These are phyloP conservation scores for Penicillium sp. DNA, from an alignment of 2,329 filamentous ascomycete species.

Conservation along the genomic window DNA sequence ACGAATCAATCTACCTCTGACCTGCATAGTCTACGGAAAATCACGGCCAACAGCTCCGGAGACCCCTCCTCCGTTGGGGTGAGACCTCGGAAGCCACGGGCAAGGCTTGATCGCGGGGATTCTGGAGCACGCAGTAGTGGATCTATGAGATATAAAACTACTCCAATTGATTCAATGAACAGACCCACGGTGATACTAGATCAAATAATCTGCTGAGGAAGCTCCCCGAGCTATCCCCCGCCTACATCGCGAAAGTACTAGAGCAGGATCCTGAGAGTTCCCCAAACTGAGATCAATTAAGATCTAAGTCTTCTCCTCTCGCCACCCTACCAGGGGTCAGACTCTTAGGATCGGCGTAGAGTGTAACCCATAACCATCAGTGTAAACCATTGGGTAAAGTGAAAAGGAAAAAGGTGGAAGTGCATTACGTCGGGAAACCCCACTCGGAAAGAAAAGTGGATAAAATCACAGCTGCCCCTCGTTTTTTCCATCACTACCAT, in stretches of 20 bases:
- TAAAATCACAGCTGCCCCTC: constrained; percentile 8
- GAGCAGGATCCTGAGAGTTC: not conserved
- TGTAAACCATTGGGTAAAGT: not conserved
- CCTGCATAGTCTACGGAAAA: not conserved
- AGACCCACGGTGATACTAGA: constrained; percentile 4
- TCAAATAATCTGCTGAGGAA: not conserved
- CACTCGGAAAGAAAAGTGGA: constrained; percentile 13
- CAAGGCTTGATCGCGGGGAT: not conserved
- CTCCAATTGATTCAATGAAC: constrained; percentile 1
- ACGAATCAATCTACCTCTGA: not conserved
- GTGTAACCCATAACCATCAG: not conserved
- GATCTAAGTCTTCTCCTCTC: not conserved
- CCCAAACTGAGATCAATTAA: not conserved
- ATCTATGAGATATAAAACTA: not conserved
- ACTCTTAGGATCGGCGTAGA: not conserved
- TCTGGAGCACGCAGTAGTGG: not conserved
- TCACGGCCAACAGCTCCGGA: not conserved
- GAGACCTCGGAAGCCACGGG: not conserved
- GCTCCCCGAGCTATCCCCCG: not conserved
- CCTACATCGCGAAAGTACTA: not conserved
- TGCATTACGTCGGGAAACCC: constrained; percentile 10
- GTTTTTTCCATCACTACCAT: constrained; percentile 1
- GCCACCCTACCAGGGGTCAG: not conserved
- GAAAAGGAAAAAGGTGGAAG: not conserved
- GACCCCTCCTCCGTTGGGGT: not conserved